phyloP scores from a whole-genome alignment of 352 stramenopile genomes.

The Stramenopiles sp. region DNA sequence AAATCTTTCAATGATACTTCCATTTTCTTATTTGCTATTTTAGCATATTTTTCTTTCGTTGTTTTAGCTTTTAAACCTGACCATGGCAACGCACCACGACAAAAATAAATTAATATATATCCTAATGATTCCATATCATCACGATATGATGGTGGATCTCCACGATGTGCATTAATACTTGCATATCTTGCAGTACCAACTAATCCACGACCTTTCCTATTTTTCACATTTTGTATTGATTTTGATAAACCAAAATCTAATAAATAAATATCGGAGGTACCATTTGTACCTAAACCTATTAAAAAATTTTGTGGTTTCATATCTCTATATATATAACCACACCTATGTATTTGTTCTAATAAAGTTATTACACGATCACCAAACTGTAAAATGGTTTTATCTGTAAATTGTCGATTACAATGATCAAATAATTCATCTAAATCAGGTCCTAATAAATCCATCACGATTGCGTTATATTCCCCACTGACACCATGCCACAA shows the following conservation, averaged over 20 bases:
- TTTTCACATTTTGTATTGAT: not conserved
- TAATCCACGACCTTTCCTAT: not conserved
- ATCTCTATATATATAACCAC: not conserved
- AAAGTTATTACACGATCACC: not conserved
- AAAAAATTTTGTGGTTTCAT: not conserved
- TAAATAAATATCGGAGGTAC: not conserved
- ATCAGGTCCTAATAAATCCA: not conserved
- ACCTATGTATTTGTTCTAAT: not conserved
- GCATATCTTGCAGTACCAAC: not conserved
- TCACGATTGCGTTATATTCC: not conserved
- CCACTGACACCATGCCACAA: not conserved
- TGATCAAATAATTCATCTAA: not conserved
- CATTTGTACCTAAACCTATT: not conserved
- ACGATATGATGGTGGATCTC: not conserved
- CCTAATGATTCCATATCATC: not conserved
- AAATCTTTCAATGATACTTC: not conserved
- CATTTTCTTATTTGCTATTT: not conserved
- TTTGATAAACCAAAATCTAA: not conserved
- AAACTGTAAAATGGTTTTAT: not conserved
- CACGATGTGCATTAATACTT: not conserved
- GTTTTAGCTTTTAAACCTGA: not conserved
- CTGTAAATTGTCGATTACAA: not conserved
- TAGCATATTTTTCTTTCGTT: not conserved
- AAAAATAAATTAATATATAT: not conserved
- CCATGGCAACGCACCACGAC: not conserved